phyloP scores from a whole-genome alignment of 345 rosid species.

The Draba incana region DNA sequence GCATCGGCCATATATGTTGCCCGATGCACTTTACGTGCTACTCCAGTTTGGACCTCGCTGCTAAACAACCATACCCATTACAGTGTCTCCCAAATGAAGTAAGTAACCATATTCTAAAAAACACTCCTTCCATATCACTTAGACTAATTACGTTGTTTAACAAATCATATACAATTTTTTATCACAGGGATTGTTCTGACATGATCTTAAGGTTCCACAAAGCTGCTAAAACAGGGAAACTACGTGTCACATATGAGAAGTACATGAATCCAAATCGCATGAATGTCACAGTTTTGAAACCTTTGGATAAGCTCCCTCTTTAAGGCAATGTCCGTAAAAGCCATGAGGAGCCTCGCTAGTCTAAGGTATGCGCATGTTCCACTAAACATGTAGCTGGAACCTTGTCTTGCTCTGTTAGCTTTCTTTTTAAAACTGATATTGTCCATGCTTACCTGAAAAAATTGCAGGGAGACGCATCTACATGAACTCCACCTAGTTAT shows the following conservation, averaged over 20 bases:
- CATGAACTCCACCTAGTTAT: constrained; percentile 20
- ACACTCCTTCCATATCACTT: constrained; percentile 10
- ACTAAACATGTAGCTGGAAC: constrained; percentile 14
- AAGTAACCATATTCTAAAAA: constrained; percentile 28
- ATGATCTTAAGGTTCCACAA: constrained; percentile 76
- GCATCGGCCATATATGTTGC: constrained; percentile 90
- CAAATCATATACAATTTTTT: no score
- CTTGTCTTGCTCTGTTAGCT: constrained; percentile 22
- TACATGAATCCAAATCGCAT: constrained; percentile 55
- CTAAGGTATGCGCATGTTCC: constrained; percentile 19
- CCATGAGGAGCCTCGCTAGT: constrained; percentile 30
- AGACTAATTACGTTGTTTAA: constrained; percentile 5
- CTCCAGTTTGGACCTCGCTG: constrained; percentile 80
- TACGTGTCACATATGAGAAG: constrained; percentile 78
- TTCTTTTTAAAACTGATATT: constrained; percentile 9
- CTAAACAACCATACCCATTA: constrained; percentile 66
- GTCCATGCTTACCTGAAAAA: neutral
- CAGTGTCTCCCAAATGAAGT: constrained; percentile 70
- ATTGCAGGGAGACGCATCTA: constrained; percentile 36
- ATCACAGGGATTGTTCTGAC: constrained; percentile 76
- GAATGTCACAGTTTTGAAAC: constrained; percentile 62
- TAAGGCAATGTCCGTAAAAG: constrained; percentile 12
- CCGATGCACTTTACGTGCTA: constrained; percentile 62
- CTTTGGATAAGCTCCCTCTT: constrained; percentile 52
- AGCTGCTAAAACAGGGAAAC: constrained; percentile 58